Percentiles rank a stretch among this genome's conserved stretches.
Evolutionary conservation across 2,329 filamentous ascomycete species (phyloP).

Genomic region (Ceratocystis cubensis): DNA sequence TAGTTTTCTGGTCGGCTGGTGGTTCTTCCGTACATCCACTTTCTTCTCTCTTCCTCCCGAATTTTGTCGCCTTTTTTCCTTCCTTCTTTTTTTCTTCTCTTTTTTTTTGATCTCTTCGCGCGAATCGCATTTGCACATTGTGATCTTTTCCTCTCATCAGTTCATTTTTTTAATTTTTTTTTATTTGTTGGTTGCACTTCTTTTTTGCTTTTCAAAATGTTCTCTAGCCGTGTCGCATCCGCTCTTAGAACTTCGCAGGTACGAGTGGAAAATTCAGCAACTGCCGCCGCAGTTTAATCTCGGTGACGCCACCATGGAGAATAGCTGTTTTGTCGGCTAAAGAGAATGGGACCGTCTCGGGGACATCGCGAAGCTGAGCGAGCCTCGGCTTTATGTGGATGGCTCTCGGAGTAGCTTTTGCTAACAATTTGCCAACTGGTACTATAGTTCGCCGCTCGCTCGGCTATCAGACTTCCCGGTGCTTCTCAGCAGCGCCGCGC

Average conservation of each 20-base stretch:
- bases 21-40: slow-evolving; percentile 13
- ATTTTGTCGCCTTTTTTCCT: slow-evolving; percentile 17
- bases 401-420: slow-evolving; percentile 15
- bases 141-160: slow-evolving; percentile 9
- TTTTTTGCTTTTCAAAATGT: slow-evolving; percentile 21
- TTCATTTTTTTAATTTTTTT: slow-evolving; percentile 8
- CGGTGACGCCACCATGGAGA: background rate
- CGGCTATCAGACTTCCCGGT: slow-evolving; percentile 47
- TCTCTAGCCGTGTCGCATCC: slow-evolving; percentile 21
- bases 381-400: slow-evolving; percentile 21
- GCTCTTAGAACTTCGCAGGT: slow-evolving; percentile 19
- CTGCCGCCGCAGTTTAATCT: background rate
- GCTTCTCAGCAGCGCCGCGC: slow-evolving; percentile 69
- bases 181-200: slow-evolving; percentile 20
- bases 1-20: slow-evolving; percentile 1
- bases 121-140: slow-evolving; percentile 21
- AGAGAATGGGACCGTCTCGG: background rate
- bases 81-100: slow-evolving; percentile 12
- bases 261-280: background rate
- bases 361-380: slow-evolving; percentile 16
- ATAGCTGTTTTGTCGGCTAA: background rate
- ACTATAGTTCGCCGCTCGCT: slow-evolving; percentile 28
- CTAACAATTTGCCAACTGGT: slow-evolving; percentile 14
- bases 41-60: slow-evolving; percentile 21
- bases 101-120: slow-evolving; percentile 19